phyloP scores from a whole-genome alignment of 805 yeast species.

The Lipomyces yamanashiensis region DNA sequence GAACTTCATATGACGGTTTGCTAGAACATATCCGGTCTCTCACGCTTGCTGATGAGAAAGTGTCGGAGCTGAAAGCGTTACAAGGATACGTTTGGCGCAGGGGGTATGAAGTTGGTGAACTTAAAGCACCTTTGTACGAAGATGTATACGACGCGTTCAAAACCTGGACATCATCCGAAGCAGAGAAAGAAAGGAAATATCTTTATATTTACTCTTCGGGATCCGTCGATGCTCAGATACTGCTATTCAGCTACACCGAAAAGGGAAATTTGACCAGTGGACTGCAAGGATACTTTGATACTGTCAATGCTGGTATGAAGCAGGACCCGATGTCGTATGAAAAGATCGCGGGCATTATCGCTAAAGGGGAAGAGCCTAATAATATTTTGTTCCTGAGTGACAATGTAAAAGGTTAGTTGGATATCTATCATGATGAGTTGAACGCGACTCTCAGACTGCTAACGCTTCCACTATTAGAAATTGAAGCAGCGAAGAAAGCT shows the following conservation, averaged over 20 bases:
- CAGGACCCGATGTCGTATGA: constrained; percentile 60
- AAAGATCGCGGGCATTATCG: constrained; percentile 53
- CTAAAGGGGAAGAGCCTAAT: constrained; percentile 35
- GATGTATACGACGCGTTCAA: constrained; percentile 71
- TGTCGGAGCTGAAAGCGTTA: constrained; percentile 70
- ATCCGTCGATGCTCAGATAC: constrained; percentile 81
- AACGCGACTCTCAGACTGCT: neutral
- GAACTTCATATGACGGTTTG: constrained; percentile 45
- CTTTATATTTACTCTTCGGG: constrained; percentile 88
- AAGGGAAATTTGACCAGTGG: constrained; percentile 58
- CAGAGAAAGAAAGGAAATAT: constrained; percentile 35
- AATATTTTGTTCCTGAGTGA: constrained; percentile 75
- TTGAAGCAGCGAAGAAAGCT: constrained; percentile 70
- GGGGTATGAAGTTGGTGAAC: constrained; percentile 78
- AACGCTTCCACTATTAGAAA: constrained; percentile 52
- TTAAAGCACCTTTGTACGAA: constrained; percentile 72
- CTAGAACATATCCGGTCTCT: constrained; percentile 57
- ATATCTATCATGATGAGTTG: neutral
- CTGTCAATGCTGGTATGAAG: constrained; percentile 80
- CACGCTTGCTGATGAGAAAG: constrained; percentile 73
- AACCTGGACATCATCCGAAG: constrained; percentile 44
- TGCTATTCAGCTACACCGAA: constrained; percentile 69
- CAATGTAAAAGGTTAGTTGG: constrained; percentile 53
- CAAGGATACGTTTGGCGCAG: constrained; percentile 84
- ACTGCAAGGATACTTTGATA: constrained; percentile 78